Conservation (phyloP, 2,329 filamentous ascomycete species). For the Magnaporthiopsis rhizophila region DNA sequence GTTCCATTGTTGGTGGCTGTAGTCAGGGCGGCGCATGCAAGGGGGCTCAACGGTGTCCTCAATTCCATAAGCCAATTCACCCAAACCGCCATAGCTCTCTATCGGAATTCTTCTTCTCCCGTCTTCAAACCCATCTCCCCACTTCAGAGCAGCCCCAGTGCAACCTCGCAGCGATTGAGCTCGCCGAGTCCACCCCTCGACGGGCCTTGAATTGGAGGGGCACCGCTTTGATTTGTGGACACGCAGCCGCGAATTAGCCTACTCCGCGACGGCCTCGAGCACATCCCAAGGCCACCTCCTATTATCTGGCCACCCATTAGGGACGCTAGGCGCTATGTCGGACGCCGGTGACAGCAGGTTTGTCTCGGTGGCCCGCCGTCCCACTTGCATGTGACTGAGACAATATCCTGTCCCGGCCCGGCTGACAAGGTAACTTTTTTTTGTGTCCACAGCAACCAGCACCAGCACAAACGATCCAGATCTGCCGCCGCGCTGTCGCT, state of each 20-base stretch:
- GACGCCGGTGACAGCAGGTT: background rate
- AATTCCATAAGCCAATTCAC: background rate
- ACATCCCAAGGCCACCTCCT: background rate
- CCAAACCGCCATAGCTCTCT: background rate
- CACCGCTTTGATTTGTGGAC: background rate
- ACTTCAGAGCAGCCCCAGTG: background rate
- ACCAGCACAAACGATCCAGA: constrained; percentile 44
- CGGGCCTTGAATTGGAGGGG: background rate
- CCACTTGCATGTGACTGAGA: background rate
- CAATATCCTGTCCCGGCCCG: background rate
- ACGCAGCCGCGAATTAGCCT: background rate
- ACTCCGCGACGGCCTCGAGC: background rate
- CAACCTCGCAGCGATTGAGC: background rate
- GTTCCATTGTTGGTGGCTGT: background rate
- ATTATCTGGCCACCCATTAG: background rate
- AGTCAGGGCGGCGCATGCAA: background rate
- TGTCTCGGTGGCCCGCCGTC: background rate
- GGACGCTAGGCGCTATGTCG: background rate
- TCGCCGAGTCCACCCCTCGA: background rate
- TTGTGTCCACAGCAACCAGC: constrained; percentile 8
- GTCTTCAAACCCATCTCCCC: background rate
- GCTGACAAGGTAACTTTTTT: background rate
- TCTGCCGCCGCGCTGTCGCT: constrained; percentile 44
- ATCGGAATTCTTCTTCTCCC: background rate
- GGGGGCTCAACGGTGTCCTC: background rate